Conservation (phyloP, 352 stramenopile genomes). For the Phytopythium sindhum region DNA sequence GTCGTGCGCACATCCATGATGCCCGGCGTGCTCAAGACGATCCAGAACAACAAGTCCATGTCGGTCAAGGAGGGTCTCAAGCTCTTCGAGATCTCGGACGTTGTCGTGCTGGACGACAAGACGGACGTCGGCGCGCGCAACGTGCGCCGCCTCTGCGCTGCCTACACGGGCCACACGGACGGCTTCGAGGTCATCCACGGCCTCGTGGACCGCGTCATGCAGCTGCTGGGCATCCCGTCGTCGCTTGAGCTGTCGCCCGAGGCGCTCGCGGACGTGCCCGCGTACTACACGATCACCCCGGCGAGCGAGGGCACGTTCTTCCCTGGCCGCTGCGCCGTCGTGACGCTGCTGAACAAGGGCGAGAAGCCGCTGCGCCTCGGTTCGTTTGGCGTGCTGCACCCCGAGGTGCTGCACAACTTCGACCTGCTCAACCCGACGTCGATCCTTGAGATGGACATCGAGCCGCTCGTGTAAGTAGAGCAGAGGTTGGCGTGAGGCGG, state of each 20-base stretch:
- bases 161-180: slow-evolving; percentile 96
- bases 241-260: slow-evolving; percentile 60
- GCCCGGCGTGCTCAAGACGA: slow-evolving; percentile 97
- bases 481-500: background rate
- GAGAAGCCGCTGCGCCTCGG: slow-evolving; percentile 80
- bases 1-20: slow-evolving; percentile 98
- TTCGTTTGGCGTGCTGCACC: slow-evolving; percentile 98
- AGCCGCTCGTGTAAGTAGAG: slow-evolving; percentile 90
- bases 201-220: slow-evolving; percentile 98
- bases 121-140: slow-evolving; percentile 96
- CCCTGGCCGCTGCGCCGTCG: slow-evolving; percentile 93
- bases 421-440: slow-evolving; percentile 96
- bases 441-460: slow-evolving; percentile 97
- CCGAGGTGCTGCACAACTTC: slow-evolving; percentile 97
- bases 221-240: slow-evolving; percentile 92
- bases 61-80: slow-evolving; percentile 97
- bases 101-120: slow-evolving; percentile 94
- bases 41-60: slow-evolving; percentile 98
- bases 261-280: slow-evolving; percentile 53
- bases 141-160: slow-evolving; percentile 92
- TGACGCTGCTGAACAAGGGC: slow-evolving; percentile 89
- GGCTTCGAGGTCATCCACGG: slow-evolving; percentile 99
- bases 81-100: slow-evolving; percentile 99
- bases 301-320: slow-evolving; percentile 91
- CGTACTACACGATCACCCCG: slow-evolving; percentile 78